Conservation (phyloP, 2,329 filamentous ascomycete genomes). For the Harringtonia aguacate region DNA sequence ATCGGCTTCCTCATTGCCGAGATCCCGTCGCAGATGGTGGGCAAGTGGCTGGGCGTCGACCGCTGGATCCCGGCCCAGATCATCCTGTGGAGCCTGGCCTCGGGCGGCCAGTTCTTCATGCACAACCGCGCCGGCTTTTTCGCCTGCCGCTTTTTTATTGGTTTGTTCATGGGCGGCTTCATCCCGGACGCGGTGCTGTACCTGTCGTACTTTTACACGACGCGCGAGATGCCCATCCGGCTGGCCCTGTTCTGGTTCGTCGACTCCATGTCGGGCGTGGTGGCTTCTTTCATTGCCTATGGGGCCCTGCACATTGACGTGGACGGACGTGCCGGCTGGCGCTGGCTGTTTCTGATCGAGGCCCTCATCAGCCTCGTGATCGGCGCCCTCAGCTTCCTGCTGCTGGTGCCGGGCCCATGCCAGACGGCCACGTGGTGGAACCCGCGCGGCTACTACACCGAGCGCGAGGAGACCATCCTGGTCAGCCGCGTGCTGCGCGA, state of each 20-base stretch:
- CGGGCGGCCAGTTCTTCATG: constrained; percentile 3
- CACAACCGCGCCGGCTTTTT: background rate
- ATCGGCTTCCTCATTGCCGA: constrained; percentile 42
- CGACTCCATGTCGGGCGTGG: constrained; percentile 20
- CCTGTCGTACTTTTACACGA: constrained; percentile 18
- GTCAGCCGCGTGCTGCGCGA: constrained; percentile 49
- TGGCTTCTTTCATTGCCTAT: constrained; percentile 25
- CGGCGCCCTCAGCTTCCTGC: constrained; percentile 39
- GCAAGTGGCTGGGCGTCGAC: constrained; percentile 33
- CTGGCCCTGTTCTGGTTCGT: constrained; percentile 27
- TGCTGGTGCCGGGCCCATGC: constrained; percentile 42
- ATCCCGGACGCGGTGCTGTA: constrained; percentile 17
- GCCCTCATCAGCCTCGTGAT: constrained; percentile 36
- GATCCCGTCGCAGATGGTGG: constrained; percentile 48
- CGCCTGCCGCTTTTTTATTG: constrained; percentile 1
- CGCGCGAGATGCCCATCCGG: constrained; percentile 25
- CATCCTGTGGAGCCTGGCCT: constrained; percentile 15
- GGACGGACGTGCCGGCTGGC: constrained; percentile 26
- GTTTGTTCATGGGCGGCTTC: constrained; percentile 14
- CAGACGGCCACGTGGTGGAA: constrained; percentile 43
- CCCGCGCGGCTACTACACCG: constrained; percentile 47
- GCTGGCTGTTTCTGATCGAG: constrained; percentile 46
- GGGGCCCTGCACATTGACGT: constrained; percentile 26
- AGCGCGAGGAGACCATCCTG: constrained; percentile 44
- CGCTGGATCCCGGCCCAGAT: constrained; percentile 24